Conservation (phyloP, 768 basidiomycete genomes). For the Tylopilus balloui region DNA sequence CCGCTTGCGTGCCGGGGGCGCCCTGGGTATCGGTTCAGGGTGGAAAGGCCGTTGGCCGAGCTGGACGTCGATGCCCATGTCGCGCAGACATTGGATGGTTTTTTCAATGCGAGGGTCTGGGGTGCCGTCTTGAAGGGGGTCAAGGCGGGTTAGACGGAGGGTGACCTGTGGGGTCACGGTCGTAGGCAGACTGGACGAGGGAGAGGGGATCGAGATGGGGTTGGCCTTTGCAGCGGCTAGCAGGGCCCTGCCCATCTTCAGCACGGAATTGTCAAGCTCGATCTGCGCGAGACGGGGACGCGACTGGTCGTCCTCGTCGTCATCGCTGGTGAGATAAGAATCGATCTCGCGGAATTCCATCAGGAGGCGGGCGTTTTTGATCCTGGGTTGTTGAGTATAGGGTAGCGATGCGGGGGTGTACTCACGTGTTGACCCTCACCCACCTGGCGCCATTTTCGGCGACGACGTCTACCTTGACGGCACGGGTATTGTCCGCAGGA, state of each 20-base stretch:
- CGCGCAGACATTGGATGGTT: constrained; percentile 51
- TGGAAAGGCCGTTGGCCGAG: constrained; percentile 51
- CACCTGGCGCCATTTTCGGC: constrained; percentile 70
- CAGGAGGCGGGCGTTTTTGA: constrained; percentile 70
- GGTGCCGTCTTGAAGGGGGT: constrained; percentile 35
- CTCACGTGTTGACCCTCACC: constrained; percentile 87
- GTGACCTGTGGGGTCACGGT: constrained; percentile 43
- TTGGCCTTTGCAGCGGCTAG: constrained; percentile 59
- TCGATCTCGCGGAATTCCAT: constrained; percentile 84
- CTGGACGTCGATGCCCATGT: constrained; percentile 63
- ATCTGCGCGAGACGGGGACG: constrained; percentile 43
- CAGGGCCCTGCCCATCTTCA: constrained; percentile 67
- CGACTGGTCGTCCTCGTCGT: constrained; percentile 44
- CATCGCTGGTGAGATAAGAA: constrained; percentile 60
- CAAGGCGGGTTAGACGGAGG: constrained; percentile 67
- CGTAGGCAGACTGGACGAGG: constrained; percentile 5
- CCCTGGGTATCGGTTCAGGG: constrained; percentile 1
- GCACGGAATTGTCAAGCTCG: constrained; percentile 67
- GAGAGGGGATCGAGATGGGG: constrained; percentile 34
- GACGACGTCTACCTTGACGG: constrained; percentile 76
- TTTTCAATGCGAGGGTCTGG: constrained; percentile 54
- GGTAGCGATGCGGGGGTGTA: constrained; percentile 12
- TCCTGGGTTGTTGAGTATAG: constrained; percentile 39
- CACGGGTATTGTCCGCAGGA: not conserved
- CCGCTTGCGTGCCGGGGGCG: not conserved